These are phyloP conservation scores for Danielia reshetovae DNA, from an alignment of 805 yeast species.

Conservation along the genomic window DNA sequence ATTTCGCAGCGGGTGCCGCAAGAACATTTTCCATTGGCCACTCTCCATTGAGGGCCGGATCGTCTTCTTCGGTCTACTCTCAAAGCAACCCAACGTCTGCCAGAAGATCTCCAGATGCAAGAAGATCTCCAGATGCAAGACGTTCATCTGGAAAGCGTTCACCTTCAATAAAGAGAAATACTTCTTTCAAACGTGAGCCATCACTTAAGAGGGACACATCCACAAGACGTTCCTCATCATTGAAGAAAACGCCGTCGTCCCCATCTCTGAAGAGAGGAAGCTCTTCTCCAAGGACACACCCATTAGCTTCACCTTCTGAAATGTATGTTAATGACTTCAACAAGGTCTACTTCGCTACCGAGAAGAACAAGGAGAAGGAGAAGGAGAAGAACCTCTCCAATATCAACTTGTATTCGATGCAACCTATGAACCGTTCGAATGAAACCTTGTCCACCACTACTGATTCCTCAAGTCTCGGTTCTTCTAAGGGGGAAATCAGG, in stretches of 20 bases:
- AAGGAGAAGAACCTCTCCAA: conserved; percentile 11
- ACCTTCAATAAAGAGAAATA: not conserved
- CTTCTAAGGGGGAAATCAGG: no score
- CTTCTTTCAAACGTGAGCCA: no score
- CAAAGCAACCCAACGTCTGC: not conserved
- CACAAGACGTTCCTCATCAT: no score
- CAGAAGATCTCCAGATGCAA: not conserved
- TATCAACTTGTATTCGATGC: conserved; percentile 21
- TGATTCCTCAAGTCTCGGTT: not conserved
- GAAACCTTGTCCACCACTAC: conserved; percentile 23
- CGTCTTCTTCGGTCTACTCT: not conserved
- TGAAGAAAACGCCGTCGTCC: no score
- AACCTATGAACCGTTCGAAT: conserved; percentile 30
- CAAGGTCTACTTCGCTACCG: conserved; percentile 16
- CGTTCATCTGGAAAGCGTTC: not conserved
- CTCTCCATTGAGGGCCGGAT: not conserved
- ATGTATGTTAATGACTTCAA: conserved; percentile 20
- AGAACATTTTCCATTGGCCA: not conserved
- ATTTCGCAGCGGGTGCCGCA: not conserved
- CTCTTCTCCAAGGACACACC: no score
- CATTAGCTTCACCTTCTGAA: not conserved
- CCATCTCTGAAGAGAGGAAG: not conserved
- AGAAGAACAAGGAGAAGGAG: conserved; percentile 8
- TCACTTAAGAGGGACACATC: no score
- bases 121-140: not conserved